Conservation (phyloP, 2,329 filamentous ascomycete species). For the Ophiocordyceps sinensis region DNA sequence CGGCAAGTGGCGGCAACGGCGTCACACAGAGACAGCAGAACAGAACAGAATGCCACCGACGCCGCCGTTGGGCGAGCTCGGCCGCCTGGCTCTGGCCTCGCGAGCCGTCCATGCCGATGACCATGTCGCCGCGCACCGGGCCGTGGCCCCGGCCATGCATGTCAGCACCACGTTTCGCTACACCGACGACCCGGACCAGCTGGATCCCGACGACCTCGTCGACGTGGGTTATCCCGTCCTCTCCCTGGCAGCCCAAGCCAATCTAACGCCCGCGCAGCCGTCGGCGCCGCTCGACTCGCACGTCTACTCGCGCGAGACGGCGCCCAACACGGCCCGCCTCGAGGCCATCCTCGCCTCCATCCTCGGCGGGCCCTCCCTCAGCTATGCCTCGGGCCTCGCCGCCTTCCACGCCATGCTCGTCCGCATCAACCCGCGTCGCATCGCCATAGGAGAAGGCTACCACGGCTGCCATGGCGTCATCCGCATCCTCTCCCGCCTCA, state of each 20-base stretch:
- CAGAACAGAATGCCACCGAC: background rate
- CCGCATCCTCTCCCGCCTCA: constrained; percentile 57
- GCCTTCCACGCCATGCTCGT: constrained; percentile 81
- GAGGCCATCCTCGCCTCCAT: constrained; percentile 68
- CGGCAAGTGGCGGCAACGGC: too few species aligned
- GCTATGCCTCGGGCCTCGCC: constrained; percentile 73
- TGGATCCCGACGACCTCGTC: constrained; percentile 36
- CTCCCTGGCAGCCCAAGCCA: background rate
- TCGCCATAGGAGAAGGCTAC: constrained; percentile 76
- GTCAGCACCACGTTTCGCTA: constrained; percentile 89
- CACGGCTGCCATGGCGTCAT: constrained; percentile 89
- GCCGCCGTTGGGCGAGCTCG: constrained; percentile 2
- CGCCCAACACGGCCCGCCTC: constrained; percentile 70
- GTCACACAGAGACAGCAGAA: background rate
- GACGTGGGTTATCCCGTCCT: constrained; percentile 30
- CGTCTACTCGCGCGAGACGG: constrained; percentile 70
- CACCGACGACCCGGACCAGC: constrained; percentile 49
- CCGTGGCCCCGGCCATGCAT: constrained; percentile 81
- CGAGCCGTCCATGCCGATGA: constrained; percentile 74
- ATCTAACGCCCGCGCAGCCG: constrained; percentile 20
- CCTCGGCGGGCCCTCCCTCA: constrained; percentile 53
- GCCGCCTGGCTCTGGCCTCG: constrained; percentile 42
- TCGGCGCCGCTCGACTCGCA: constrained; percentile 44
- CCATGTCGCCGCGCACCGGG: constrained; percentile 54
- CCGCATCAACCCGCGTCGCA: constrained; percentile 66